Evolutionary conservation across 306 rosid genomes (phyloP), one percentile per base, ranked within the genome.

Genomic region (Sechiopsis laciniata): DNA sequence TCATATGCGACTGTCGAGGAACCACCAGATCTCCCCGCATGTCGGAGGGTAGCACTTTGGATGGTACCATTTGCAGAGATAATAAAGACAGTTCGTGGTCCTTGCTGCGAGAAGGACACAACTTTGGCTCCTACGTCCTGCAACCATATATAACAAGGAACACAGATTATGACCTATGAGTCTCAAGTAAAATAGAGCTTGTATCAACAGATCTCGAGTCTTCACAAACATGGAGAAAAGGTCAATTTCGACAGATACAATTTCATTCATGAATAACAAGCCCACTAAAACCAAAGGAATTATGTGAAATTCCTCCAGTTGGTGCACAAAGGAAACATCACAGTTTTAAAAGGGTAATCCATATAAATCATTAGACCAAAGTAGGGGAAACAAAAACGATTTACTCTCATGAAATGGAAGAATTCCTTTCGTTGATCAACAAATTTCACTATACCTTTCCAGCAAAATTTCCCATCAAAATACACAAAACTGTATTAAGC

Each of bases 1-100:
- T 87, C 92, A 60, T 83, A 87, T 8, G 8, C 46, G 9, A 7
- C 8, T 40, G 85, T 72, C 45, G 85, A 81, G 57, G 76, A 77
- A 8, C 87, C 84, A 80, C 87, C 87, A 24, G 84, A 74, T 61
- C 37, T 53, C 22, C 85, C 72, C 2, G 86, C 71, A 57, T 86
- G 95, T 15, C 85, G 77, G 76, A 94, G 83, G 60, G 88, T 74
- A 57, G 83, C 97, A 80, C 76, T 86, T 71, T 88, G 16, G 59
- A 89, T 17, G 8, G 87, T 83, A 76, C 99, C 99, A 66, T 76
- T 72, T 19, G 95, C 97, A 74, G 97, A 84, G 67, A 94, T 85
- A 79, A 89, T 85, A 77, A 83, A 84, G 56, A 89, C 83, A 2
- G 88, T 54, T 20, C 92, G 81, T 4, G 91, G 87, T 64, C 88